A percentile compares a stretch with the other conserved stretches of the same genome.
phyloP scores from a whole-genome alignment of 2,329 filamentous ascomycete species.

The Xylariomycetidae sp. region DNA sequence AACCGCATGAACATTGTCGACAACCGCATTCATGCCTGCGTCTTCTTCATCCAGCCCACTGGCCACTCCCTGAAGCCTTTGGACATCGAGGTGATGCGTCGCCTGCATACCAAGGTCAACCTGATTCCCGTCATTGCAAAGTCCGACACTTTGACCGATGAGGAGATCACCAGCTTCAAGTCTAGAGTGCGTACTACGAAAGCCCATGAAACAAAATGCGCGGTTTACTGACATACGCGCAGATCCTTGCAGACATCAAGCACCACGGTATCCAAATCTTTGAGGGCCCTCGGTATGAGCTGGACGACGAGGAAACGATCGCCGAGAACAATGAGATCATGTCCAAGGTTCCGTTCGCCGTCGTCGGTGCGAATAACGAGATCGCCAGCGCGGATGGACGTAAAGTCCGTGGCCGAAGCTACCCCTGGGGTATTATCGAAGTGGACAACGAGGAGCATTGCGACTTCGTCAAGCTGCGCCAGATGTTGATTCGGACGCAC shows the following conservation, averaged over 20 bases:
- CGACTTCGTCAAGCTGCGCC: conserved; percentile 98
- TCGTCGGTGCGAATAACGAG: conserved; percentile 94
- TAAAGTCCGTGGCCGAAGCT: conserved; percentile 90
- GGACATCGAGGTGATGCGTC: conserved; percentile 98
- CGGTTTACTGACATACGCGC: background rate
- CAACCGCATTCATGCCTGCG: conserved; percentile 97
- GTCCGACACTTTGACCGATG: conserved; percentile 94
- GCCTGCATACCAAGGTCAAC: conserved; percentile 99
- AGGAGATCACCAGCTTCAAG: conserved; percentile 94
- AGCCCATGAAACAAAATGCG: too few relatives aligned
- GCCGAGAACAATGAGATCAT: conserved; percentile 99
- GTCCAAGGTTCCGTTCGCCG: conserved; percentile 98
- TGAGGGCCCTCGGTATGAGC: conserved; percentile 95
- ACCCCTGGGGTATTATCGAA: conserved; percentile 98
- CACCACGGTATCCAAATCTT: conserved; percentile 98
- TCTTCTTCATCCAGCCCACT: conserved; percentile 99
- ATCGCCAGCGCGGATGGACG: conserved; percentile 87
- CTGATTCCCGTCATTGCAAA: conserved; percentile 98
- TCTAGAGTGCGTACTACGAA: conserved; percentile 64
- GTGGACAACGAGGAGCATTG: conserved; percentile 99
- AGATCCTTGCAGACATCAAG: conserved; percentile 97
- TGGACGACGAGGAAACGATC: conserved; percentile 98
- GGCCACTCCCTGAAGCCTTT: conserved; percentile 97
- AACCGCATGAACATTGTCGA: conserved; percentile 99
- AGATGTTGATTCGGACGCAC: conserved; percentile 99